Percentiles rank a stretch among this genome's conserved stretches.
Conservation (phyloP, 2,329 filamentous ascomycete species). For the Pseudocercospora fijiensis region DNA sequence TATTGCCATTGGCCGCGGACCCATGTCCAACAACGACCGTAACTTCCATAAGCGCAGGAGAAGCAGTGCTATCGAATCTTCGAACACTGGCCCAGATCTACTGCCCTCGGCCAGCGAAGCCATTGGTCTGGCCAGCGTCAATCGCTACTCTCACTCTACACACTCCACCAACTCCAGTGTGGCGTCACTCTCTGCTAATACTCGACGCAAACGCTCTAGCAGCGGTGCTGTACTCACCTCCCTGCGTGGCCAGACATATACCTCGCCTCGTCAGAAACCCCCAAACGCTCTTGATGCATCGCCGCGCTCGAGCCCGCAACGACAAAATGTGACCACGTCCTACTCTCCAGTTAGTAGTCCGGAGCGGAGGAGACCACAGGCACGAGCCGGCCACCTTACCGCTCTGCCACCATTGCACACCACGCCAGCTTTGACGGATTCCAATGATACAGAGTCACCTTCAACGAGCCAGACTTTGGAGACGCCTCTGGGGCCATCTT, state of each 20-base stretch:
- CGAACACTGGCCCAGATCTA: slow-evolving; percentile 20
- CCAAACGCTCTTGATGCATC: slow-evolving; percentile 38
- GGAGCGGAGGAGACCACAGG: slow-evolving; percentile 29
- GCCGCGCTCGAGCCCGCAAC: slow-evolving; percentile 42
- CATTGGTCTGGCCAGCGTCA: slow-evolving; percentile 41
- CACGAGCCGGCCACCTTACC: slow-evolving; percentile 31
- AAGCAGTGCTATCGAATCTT: slow-evolving; percentile 44
- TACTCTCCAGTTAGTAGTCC: slow-evolving; percentile 28
- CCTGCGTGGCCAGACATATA: slow-evolving; percentile 36
- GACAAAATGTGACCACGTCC: slow-evolving; percentile 26
- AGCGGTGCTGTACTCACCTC: slow-evolving; percentile 40
- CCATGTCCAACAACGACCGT: slow-evolving; percentile 22
- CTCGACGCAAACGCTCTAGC: slow-evolving; percentile 42
- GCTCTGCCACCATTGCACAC: slow-evolving; percentile 39
- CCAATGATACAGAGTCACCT: slow-evolving; percentile 36
- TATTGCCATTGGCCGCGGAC: slow-evolving; percentile 25
- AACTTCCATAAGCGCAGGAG: slow-evolving; percentile 39
- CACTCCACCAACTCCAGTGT: slow-evolving; percentile 56
- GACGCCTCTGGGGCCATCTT: slow-evolving; percentile 35
- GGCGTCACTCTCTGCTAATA: slow-evolving; percentile 36
- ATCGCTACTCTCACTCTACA: slow-evolving; percentile 52
- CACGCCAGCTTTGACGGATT: slow-evolving; percentile 30
- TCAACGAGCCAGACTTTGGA: slow-evolving; percentile 34
- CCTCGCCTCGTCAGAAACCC: slow-evolving; percentile 35
- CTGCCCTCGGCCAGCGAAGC: background rate